These are phyloP conservation scores for Prunus mume DNA, from an alignment of 306 rosid species.

Conservation along the genomic window DNA sequence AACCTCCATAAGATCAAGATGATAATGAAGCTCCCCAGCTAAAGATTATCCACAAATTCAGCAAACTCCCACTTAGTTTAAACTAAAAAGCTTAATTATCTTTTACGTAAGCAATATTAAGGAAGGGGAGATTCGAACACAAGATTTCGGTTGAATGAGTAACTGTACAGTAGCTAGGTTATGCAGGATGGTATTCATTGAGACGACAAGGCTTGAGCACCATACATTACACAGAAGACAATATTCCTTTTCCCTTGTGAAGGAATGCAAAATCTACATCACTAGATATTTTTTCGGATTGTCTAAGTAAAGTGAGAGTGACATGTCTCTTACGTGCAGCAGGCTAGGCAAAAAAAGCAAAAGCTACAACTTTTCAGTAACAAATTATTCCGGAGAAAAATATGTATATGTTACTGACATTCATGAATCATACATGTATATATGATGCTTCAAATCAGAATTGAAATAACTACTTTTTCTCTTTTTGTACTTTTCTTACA, in stretches of 20 bases:
- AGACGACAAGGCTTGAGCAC: background rate
- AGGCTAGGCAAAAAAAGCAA: background rate
- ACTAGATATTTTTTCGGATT: slow-evolving; percentile 12
- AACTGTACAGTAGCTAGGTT: too few relatives aligned
- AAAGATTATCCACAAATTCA: too few relatives aligned
- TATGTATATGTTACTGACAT: background rate
- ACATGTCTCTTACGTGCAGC: slow-evolving; percentile 11
- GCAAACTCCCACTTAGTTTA: too few relatives aligned
- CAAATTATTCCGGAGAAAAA: background rate
- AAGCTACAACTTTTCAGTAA: background rate
- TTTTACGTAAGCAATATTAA: too few relatives aligned
- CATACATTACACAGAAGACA: background rate
- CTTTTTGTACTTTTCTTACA: background rate
- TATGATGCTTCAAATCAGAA: slow-evolving; percentile 16
- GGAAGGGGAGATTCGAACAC: too few relatives aligned
- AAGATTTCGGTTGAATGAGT: too few relatives aligned
- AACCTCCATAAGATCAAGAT: background rate
- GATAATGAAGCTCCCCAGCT: too few relatives aligned
- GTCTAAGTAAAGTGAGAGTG: slow-evolving; percentile 15
- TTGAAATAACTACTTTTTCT: background rate
- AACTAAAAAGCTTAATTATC: too few relatives aligned
- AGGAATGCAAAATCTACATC: background rate
- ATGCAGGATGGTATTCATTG: background rate
- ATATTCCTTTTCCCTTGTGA: background rate
- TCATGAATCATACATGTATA: background rate